Base-by-base conservation (phyloP, 2,329 filamentous ascomycete genomes). In the Hypoxylon sp. region DNA sequence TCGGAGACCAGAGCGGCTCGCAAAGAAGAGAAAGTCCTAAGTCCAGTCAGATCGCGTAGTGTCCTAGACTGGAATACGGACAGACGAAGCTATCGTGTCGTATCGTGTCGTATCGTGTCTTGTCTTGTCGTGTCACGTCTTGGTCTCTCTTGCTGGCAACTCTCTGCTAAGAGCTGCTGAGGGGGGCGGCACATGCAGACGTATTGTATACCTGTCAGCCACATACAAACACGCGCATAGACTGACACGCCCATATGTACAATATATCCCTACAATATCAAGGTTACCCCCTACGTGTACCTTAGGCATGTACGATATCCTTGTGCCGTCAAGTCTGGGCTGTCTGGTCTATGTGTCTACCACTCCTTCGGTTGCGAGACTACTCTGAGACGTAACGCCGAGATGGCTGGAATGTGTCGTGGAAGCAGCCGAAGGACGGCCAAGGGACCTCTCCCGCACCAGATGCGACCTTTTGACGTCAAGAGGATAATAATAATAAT, bases 1-100 rank as follows among this genome's bases (percentile, higher is more conserved):
- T 61, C 58, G 58, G 58, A 61, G 48, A 57, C 31, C 13, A 58
- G 58, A 49, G 43, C n/a, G n/a, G n/a, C n/a, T n/a, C n/a, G n/a
- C n/a, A n/a, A n/a, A n/a, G n/a, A n/a, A n/a, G n/a, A n/a, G n/a
- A n/a, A n/a, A n/a, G n/a, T n/a, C 47, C 33, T 55, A 59, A 60
- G 24, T 38, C 42, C 33, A 53, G 45, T 62, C 46, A 51, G 53
- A 50, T 57, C 49, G 45, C 50, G 55, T 42, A 40, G 49, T 35
- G 17, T 24, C 9, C 29, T 41, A 48, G 5, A 41, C 26, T 26
- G 35, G 24, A 46, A 31, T 47, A 42, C 31, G 37, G 31, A 24
- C n/a, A 3, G 38, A 21, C 11, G 18, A 41, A 41, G 38, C 20
- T 41, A 41, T 41, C 38, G 13, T 23, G 18, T 23, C 38, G n/a